Base-by-base conservation (phyloP, 83 land plant genomes). In the Diphasiastrum complanatum region DNA sequence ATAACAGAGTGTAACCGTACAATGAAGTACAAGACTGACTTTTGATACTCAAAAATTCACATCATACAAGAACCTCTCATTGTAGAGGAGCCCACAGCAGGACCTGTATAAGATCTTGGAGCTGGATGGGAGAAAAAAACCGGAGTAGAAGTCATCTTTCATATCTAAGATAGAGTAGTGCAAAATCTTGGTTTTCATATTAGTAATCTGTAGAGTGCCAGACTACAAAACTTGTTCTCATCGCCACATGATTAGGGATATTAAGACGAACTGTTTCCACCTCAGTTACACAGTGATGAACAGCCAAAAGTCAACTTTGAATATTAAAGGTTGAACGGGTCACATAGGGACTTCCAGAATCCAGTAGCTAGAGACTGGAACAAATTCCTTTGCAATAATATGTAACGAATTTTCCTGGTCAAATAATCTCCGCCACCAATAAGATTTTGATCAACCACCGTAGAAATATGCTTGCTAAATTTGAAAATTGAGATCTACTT, bases 401-500 rank as follows among this genome's bases (percentile, higher is more conserved):
- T 33, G 3, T 0, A 22, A 28, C 55, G 20, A 1, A 63, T 24
- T 8, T 19, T 51, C 8, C 12, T 5, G 2, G 36, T 23, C 34
- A 64, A 18, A 41, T 19, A 49, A 64, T 19, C 14, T 12, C 25
- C n/a, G 43, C 8, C 8, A 40, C 43, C 16, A 40, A 40, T 8
- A 40, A 40, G 16, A 40, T 16, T 16, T 40, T 16, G 16, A 16
- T 40, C 12, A 40, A 49, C 33, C 12, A 26, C 16, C 23, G 10
- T 22, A 23, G 14, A 20, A 31, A 10, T 20, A 64, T 57, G 49
- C 32, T n/a, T 12, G 28, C 20, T 30, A 2, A 43, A 41, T 2
- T 28, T 48, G 25, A 33, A 29, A 19, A 35, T 47, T 41, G 29
- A 23, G 51, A 61, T 1, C n/a, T 35, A 80, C 99, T 73, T 75